Conservation (phyloP, 768 basidiomycete species). For the Auriculariales sp. region DNA sequence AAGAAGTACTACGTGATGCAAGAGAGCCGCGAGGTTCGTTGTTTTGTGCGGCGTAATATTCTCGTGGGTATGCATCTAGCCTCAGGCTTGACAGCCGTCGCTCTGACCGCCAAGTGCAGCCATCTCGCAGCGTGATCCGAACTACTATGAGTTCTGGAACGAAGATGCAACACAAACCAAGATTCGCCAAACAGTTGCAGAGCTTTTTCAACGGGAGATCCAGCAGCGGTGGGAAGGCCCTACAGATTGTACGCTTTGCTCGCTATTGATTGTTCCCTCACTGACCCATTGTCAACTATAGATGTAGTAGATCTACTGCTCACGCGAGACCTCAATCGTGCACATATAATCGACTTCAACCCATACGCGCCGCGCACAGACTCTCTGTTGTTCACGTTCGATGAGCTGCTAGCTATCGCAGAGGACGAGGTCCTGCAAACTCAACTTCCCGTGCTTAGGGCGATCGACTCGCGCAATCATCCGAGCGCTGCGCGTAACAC, state of each 20-base stretch:
- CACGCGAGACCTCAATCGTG: slow-evolving; percentile 61
- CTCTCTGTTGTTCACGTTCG: slow-evolving; percentile 70
- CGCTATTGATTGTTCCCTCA: neutral
- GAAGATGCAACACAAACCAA: slow-evolving; percentile 36
- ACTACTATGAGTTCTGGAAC: slow-evolving; percentile 78
- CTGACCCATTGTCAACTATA: slow-evolving; percentile 15
- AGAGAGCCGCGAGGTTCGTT: slow-evolving; percentile 71
- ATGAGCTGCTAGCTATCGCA: slow-evolving; percentile 42
- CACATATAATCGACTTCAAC: slow-evolving; percentile 83
- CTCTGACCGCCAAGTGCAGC: slow-evolving; percentile 25
- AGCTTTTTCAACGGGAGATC: slow-evolving; percentile 60
- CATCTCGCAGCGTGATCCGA: slow-evolving; percentile 76
- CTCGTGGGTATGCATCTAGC: slow-evolving; percentile 45
- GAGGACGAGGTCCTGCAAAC: neutral
- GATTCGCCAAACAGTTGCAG: slow-evolving; percentile 35
- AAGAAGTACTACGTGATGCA: slow-evolving; percentile 86
- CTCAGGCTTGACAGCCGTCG: neutral
- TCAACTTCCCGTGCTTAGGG: slow-evolving; percentile 30
- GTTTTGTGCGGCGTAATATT: slow-evolving; percentile 64
- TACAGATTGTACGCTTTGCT: slow-evolving; percentile 44
- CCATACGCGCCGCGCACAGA: slow-evolving; percentile 82
- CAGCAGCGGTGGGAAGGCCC: slow-evolving; percentile 39
- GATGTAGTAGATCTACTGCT: slow-evolving; percentile 81
- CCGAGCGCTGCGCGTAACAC: slow-evolving; percentile 51
- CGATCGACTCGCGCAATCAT: slow-evolving; percentile 64